Evolutionary conservation across 139 green algal genomes (phyloP), one percentile per base, ranked within the genome.

Genomic region (Chlorella sorokiniana): DNA sequence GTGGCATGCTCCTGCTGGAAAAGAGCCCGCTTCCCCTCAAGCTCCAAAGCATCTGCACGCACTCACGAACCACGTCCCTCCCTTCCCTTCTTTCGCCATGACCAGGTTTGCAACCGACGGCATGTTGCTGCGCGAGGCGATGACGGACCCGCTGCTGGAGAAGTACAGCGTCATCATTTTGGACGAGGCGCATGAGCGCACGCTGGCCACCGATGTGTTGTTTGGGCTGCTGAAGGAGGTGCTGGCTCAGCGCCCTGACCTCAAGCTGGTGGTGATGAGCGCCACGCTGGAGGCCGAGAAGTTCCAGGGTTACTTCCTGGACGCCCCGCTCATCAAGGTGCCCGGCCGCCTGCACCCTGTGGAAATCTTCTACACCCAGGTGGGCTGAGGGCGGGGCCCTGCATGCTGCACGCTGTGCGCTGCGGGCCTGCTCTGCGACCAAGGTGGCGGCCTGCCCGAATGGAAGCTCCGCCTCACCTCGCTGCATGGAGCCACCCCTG

Each of bases 201-300:
- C 94, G 27, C 88, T 97, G 31, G 89, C 91, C 42, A 97, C 94
- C 25, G 94, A 97, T 84, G 89, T 97, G 20, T 88, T 97, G 65
- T 97, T 97, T 87, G 94, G 94, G 33, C 91, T 97, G 54, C 68
- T 97, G 59, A 97, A 97, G 81, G 93, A 94, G 81, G 89, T 98
- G 45, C 87, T 99, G 59, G 91, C 93, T 82, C 85, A 96, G 83
- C 93, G 97, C 1, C 41, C 85, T 0, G 94, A 98, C 88, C 89
- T 99, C 41, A 99, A 99, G 92, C 87, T 99, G 68, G 95, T 99
- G 82, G 97, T 99, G n/a, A 99, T 99, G 97, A 96, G 89, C 81
- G 97, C 97, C 63, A 99, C 97, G 31, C 90, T 99, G 40, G 97
- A 99, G 88, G 97, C 97, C 9, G 96, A 99, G 86, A 99, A 99